Conservation (phyloP, 371 early-diverging fungal species). For the Apophysomyces elegans region DNA sequence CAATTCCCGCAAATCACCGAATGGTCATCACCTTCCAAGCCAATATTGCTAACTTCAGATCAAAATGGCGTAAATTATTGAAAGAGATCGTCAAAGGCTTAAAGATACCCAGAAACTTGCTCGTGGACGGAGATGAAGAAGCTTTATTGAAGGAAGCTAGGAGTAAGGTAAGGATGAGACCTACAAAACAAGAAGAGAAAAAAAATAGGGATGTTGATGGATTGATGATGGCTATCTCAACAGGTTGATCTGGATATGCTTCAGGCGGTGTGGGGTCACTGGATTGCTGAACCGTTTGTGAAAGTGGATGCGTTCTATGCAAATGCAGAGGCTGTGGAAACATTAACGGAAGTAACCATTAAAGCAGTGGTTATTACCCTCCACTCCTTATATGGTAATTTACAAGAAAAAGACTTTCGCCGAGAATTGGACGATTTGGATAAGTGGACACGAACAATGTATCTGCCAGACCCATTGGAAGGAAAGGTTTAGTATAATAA, state of each 20-base stretch:
- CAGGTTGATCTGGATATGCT: conserved; percentile 25
- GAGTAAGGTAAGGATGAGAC: not conserved
- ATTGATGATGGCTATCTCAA: not conserved
- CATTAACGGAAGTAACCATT: conserved; percentile 29
- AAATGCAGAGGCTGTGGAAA: conserved; percentile 22
- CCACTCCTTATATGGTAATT: conserved; percentile 15
- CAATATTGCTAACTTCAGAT: conserved; percentile 28
- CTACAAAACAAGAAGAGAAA: not conserved
- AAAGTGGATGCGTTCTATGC: conserved; percentile 32
- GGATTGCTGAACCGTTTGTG: conserved; percentile 40
- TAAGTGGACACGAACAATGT: conserved; percentile 21
- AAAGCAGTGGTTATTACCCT: conserved; percentile 25
- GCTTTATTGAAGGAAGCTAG: not conserved
- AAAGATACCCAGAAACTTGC: not conserved
- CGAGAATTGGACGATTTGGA: conserved; percentile 27
- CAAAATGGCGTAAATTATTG: conserved; percentile 27
- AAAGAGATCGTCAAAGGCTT: conserved; percentile 18
- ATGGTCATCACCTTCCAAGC: conserved; percentile 24
- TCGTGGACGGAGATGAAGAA: not conserved
- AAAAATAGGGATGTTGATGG: not conserved
- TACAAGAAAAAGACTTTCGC: conserved; percentile 28
- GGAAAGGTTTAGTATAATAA: not conserved
- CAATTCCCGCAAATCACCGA: conserved; percentile 7
- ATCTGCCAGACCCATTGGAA: conserved; percentile 23
- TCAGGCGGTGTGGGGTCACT: conserved; percentile 36